Evolutionary conservation across 2,329 filamentous ascomycete species (phyloP).

Genomic region (Fusarium mundagurra): DNA sequence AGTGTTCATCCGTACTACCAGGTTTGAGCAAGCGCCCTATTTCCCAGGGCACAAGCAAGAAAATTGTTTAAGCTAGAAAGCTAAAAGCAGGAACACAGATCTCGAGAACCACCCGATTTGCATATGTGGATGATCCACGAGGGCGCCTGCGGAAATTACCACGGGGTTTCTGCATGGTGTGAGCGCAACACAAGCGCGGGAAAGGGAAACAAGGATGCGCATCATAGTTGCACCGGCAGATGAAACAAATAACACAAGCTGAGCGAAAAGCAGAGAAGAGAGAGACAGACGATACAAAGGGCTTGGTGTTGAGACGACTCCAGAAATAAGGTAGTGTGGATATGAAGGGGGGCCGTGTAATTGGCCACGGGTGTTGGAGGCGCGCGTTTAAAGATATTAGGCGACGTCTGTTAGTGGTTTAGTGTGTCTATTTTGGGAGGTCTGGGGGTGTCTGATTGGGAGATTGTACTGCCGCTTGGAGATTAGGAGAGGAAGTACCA

Average conservation of each 20-base stretch:
- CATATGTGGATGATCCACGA: constrained; percentile 15
- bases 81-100: constrained; percentile 4
- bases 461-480: constrained; percentile 7
- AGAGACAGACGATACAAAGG: not conserved
- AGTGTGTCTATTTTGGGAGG: constrained; percentile 40
- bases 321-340: constrained; percentile 20
- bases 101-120: constrained; percentile 42
- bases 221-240: constrained; percentile 32
- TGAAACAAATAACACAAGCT: constrained; percentile 3
- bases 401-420: constrained; percentile 29
- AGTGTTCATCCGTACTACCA: constrained; percentile 19
- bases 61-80: not conserved
- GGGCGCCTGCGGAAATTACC: constrained; percentile 41
- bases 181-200: constrained; percentile 21
- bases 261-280: not conserved
- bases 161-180: constrained; percentile 41
- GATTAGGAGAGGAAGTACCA: constrained; percentile 28
- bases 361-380: constrained; percentile 33
- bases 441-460: constrained; percentile 24
- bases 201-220: constrained; percentile 20
- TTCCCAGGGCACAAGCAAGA: not conserved
- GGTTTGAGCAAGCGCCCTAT: constrained; percentile 41
- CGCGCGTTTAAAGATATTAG: constrained; percentile 42
- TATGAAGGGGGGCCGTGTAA: constrained; percentile 6
- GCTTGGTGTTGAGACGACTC: constrained; percentile 32